Percentiles rank a stretch among this genome's conserved stretches.
phyloP scores from a whole-genome alignment of 1,284 basidiomycete species.

The Phellinidium pouzarii region DNA sequence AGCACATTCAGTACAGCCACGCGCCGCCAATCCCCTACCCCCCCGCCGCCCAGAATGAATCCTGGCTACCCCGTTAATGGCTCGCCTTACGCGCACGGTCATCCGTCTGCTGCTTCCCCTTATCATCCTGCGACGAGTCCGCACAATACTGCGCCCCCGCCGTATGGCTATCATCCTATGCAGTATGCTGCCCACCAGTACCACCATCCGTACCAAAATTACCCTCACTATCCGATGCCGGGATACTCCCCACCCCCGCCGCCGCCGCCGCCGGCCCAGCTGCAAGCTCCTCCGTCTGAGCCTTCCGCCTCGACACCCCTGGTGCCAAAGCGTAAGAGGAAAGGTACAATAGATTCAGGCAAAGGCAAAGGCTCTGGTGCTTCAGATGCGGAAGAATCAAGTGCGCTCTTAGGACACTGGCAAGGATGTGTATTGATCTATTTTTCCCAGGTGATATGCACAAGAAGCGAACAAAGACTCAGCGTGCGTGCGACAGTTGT shows the following conservation, averaged over 20 bases:
- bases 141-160: conserved; percentile 29
- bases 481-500: conserved; percentile 87
- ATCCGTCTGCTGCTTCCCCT: conserved; percentile 30
- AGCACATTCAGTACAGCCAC: conserved; percentile 28
- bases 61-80: conserved; percentile 51
- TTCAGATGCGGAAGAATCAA: conserved; percentile 50
- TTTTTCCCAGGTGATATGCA: conserved; percentile 38
- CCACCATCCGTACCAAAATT: conserved; percentile 49
- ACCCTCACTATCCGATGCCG: conserved; percentile 54
- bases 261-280: conserved; percentile 31
- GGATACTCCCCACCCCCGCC: conserved; percentile 41
- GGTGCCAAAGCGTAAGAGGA: conserved; percentile 63
- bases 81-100: conserved; percentile 49
- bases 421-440: conserved; percentile 7
- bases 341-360: conserved; percentile 35
- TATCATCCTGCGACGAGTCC: conserved; percentile 32
- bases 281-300: conserved; percentile 29
- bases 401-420: conserved; percentile 28
- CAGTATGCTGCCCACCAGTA: conserved; percentile 34
- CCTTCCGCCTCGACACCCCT: conserved; percentile 23
- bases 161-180: conserved; percentile 32
- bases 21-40: conserved; percentile 39
- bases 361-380: conserved; percentile 35
- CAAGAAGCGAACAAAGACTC: conserved; percentile 87
- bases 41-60: conserved; percentile 47